Evolutionary conservation across 208 protist genomes (phyloP), one percentile per base, ranked within the genome.

Genomic region (Trypanosoma melophagium): DNA sequence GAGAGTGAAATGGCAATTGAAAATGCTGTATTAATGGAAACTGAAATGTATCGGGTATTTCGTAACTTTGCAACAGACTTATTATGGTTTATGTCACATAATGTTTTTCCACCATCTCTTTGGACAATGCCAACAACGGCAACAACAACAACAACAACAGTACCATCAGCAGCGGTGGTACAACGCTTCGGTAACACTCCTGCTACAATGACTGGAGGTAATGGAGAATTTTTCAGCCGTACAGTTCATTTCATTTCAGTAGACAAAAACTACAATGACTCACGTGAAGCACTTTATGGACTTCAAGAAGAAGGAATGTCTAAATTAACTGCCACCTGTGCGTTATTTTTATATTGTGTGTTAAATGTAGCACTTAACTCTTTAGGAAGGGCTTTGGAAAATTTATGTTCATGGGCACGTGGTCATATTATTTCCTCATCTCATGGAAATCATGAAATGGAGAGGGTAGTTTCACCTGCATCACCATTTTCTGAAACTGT

Each of bases 161-260:
- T 5, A 35, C 1, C 28, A 35, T 7, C 28, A 35, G 5, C 28
- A 35, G 5, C 28, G 5, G 5, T 5, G 5, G 28, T 41, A 52
- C 61, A 53, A 49, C 44, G 42, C 3, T 10, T 44, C 0, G n/a
- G 7, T 17, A 25, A 44, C 51, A 56, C 3, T 49, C 5, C 22
- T 28, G 52, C 59, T 55, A 0, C 22, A 31, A 64, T 60, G 9
- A n/a, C 7, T 21, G 45, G 16, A 19, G 14, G 14, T 47, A 47
- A n/a, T 56, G 49, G 13, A 12, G 60, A 68, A 25, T 40, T 60
- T 3, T 57, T 84, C 21, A 86, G 57, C 75, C 83, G 72, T 24
- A 86, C 84, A 14, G 58, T 76, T 3, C 74, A 80, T 56, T 92
- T 87, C 70, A 74, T 80, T 7, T 62, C 71, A 35, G 71, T 92